Evolutionary conservation across 495 filamentous ascomycete genomes (phyloP).

Genomic region (Friedmanniomyces simplex): DNA sequence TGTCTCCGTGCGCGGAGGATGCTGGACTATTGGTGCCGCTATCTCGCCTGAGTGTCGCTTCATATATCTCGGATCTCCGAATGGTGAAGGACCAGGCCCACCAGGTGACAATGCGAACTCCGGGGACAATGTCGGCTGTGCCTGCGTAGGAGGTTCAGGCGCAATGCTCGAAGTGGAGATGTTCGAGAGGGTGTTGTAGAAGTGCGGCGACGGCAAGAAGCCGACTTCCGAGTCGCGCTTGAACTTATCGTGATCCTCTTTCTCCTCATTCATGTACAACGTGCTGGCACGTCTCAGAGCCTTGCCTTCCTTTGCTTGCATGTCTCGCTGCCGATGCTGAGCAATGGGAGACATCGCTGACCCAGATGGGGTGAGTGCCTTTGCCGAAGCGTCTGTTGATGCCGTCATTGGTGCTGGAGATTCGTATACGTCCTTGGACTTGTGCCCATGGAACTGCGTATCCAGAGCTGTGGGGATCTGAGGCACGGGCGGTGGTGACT

Average conservation of each 20-base stretch:
- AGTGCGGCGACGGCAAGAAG: constrained; percentile 1
- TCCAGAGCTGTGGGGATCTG: neutral
- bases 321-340: neutral
- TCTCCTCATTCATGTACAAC: constrained; percentile 1
- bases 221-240: neutral
- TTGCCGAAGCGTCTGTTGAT: neutral
- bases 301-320: constrained; percentile 11
- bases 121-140: constrained; percentile 3
- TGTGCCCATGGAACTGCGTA: neutral
- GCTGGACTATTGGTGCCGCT: neutral
- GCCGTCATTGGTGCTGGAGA: neutral
- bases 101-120: constrained; percentile 5
- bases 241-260: neutral
- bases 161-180: neutral
- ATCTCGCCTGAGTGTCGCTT: constrained; percentile 12
- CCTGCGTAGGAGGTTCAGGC: neutral
- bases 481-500: neutral
- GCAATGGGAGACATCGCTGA: neutral
- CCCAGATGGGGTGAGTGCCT: neutral
- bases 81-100: constrained; percentile 10
- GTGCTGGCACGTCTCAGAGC: constrained; percentile 8
- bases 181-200: constrained; percentile 8
- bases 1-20: neutral
- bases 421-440: neutral
- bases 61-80: constrained; percentile 20